Evolutionary conservation across 371 early-diverging fungal species (phyloP).

Genomic region (Mortierella sp.): DNA sequence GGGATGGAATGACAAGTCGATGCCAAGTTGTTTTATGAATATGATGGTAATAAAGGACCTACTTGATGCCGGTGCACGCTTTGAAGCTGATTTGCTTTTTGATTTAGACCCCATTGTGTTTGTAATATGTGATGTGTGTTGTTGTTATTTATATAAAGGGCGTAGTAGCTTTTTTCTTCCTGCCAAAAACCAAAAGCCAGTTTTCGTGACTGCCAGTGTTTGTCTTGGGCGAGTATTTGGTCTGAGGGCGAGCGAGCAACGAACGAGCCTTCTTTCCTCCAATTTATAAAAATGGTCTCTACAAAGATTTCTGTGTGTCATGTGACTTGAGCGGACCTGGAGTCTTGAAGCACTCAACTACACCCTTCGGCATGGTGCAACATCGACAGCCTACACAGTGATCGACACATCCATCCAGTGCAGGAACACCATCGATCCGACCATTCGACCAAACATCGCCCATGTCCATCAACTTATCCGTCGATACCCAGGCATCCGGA

Average conservation of each 20-base stretch:
- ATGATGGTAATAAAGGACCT: not conserved
- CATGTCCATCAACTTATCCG: not conserved
- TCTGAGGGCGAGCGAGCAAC: not conserved
- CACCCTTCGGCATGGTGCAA: not conserved
- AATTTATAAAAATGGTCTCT: slow-evolving; percentile 49
- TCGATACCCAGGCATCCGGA: not conserved
- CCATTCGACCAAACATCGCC: slow-evolving; percentile 8
- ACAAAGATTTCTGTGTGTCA: slow-evolving; percentile 31
- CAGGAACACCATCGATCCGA: not conserved
- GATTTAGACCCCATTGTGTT: slow-evolving; percentile 41
- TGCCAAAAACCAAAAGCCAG: not conserved
- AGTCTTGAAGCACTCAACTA: not conserved
- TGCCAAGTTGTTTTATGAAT: not conserved
- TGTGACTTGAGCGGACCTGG: slow-evolving; percentile 25
- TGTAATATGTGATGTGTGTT: slow-evolving; percentile 1
- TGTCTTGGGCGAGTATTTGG: slow-evolving; percentile 22
- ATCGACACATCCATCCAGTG: slow-evolving; percentile 7
- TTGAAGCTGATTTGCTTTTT: slow-evolving; percentile 27
- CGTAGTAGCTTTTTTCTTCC: not conserved
- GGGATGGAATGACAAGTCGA: not conserved
- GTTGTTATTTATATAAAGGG: slow-evolving; percentile 1
- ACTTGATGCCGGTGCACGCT: slow-evolving; percentile 34
- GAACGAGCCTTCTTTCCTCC: slow-evolving; percentile 45
- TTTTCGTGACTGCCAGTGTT: slow-evolving; percentile 17
- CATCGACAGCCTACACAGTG: not conserved